phyloP scores from a whole-genome alignment of 78 protist species.

The slime mould (Dictyostelium discoideum) region dicty_2.7 NC_007089.4:2194501-2195000 shows the following conservation, averaged over 20 bases:
- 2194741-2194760: background rate
- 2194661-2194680: background rate
- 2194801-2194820: background rate
- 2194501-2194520: slow-evolving; percentile 30
- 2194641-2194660: background rate
- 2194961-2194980: background rate
- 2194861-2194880: background rate
- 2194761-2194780: background rate
- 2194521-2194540: slow-evolving; percentile 67
- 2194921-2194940: background rate
- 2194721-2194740: background rate
- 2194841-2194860: background rate
- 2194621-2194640: background rate
- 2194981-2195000: background rate
- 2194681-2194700: slow-evolving; percentile 23
- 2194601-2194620: background rate
- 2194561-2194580: slow-evolving; percentile 48
- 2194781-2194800: background rate
- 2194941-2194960: background rate
- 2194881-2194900: slow-evolving; percentile 1
- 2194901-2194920: slow-evolving; percentile 15
- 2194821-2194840: background rate
- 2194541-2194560: slow-evolving; percentile 43
- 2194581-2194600: slow-evolving; percentile 53
- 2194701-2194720: slow-evolving; percentile 1